Conservation (phyloP, 2,329 filamentous ascomycete species). For the Mycosphaerella sp. region DNA sequence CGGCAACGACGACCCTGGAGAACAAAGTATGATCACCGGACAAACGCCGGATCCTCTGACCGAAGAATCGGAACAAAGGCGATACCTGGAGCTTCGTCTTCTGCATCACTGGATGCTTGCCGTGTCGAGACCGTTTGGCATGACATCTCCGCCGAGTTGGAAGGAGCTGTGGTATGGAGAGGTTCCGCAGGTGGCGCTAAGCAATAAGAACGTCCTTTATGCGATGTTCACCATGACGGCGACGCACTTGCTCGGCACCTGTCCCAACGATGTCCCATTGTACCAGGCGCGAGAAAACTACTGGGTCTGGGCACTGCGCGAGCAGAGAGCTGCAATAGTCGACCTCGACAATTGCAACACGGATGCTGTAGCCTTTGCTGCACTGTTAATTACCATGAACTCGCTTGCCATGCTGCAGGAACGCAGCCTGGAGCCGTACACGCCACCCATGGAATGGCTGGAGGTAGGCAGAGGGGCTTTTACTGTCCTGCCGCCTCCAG, state of each 20-base stretch:
- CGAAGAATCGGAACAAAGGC: constrained; percentile 20
- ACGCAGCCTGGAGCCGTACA: constrained; percentile 26
- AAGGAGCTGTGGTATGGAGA: constrained; percentile 26
- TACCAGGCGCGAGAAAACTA: constrained; percentile 23
- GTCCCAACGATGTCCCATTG: constrained; percentile 16
- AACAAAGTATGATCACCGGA: constrained; percentile 1
- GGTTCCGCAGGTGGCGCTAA: constrained; percentile 22
- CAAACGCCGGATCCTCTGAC: constrained; percentile 10
- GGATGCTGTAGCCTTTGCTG: constrained; percentile 29
- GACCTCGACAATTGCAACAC: constrained; percentile 26
- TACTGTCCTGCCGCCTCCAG: constrained; percentile 25
- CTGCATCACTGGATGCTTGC: constrained; percentile 25
- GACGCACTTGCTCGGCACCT: constrained; percentile 20
- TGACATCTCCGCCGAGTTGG: constrained; percentile 24
- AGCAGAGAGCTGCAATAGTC: constrained; percentile 28
- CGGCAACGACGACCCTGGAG: constrained; percentile 7
- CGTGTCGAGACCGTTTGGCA: constrained; percentile 23
- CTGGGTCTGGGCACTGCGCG: constrained; percentile 27
- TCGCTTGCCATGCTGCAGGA: constrained; percentile 30
- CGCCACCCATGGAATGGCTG: constrained; percentile 32
- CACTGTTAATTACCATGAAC: constrained; percentile 28
- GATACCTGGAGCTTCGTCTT: constrained; percentile 23
- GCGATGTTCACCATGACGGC: constrained; percentile 26
- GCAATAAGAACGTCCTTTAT: constrained; percentile 24
- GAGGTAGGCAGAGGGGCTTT: constrained; percentile 28